These are phyloP conservation scores for Colletotrichum higginsianum DNA, from an alignment of 2,329 filamentous ascomycete genomes.

Conservation along the genomic window DNA sequence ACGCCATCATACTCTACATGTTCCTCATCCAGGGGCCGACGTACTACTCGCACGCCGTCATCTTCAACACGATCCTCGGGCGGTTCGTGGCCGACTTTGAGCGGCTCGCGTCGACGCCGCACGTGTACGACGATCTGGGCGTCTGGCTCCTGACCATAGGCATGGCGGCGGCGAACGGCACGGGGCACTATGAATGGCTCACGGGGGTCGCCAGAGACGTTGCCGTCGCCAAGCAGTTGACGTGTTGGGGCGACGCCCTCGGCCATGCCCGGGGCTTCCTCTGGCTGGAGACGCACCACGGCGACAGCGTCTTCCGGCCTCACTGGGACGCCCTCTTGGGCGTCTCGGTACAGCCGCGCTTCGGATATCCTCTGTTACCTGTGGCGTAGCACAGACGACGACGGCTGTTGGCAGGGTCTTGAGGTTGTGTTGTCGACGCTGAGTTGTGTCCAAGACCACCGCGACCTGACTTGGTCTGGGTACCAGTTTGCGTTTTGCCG, in stretches of 20 bases:
- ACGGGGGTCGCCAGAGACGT: slow-evolving; percentile 43
- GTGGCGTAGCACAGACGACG: not conserved
- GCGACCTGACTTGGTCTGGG: too few relatives aligned
- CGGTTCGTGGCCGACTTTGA: slow-evolving; percentile 52
- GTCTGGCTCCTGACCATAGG: slow-evolving; percentile 62
- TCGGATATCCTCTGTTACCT: not conserved
- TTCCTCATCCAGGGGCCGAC: slow-evolving; percentile 68
- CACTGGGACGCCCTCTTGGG: slow-evolving; percentile 47
- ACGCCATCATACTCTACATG: slow-evolving; percentile 65
- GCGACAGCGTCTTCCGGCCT: slow-evolving; percentile 45
- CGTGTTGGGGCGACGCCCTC: slow-evolving; percentile 36
- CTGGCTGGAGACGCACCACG: slow-evolving; percentile 48
- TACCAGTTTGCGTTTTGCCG: too few relatives aligned
- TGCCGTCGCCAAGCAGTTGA: not conserved
- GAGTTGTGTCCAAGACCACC: not conserved
- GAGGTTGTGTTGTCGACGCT: not conserved
- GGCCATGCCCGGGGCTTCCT: slow-evolving; percentile 46
- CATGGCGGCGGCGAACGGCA: slow-evolving; percentile 53
- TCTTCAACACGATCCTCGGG: slow-evolving; percentile 54
- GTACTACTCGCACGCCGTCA: slow-evolving; percentile 66
- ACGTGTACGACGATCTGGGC: slow-evolving; percentile 47
- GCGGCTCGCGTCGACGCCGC: slow-evolving; percentile 38
- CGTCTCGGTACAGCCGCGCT: not conserved
- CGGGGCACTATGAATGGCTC: slow-evolving; percentile 51
- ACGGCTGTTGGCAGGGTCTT: not conserved